These are phyloP conservation scores for Calonectria henricotiae DNA, from an alignment of 2,329 filamentous ascomycete species.

Conservation along the genomic window DNA sequence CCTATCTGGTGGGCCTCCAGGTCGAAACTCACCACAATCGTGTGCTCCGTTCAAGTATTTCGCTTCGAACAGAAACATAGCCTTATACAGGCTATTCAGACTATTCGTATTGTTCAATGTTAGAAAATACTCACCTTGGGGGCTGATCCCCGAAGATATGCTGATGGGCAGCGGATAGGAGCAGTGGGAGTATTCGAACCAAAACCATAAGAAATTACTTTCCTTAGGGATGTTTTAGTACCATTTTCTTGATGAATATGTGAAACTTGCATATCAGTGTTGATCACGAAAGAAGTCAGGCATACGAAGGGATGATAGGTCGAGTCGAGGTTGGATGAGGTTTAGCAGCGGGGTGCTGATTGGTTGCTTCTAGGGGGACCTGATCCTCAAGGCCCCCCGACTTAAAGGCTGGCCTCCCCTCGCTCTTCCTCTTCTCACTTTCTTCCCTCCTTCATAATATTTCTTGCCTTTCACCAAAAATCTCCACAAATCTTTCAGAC, in stretches of 20 bases:
- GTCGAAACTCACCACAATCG: background rate
- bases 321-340: constrained; percentile 49
- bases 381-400: constrained; percentile 29
- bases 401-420: constrained; percentile 49
- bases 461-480: constrained; percentile 42
- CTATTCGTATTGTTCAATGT: background rate
- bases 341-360: constrained; percentile 42
- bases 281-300: background rate
- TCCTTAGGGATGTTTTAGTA: background rate
- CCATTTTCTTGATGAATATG: background rate
- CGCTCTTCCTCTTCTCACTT: constrained; percentile 33
- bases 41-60: background rate
- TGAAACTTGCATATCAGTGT: background rate
- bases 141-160: background rate
- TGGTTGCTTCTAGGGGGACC: constrained; percentile 41
- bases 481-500: constrained; percentile 26
- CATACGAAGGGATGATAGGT: constrained; percentile 34
- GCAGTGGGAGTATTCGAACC: background rate
- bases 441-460: constrained; percentile 45
- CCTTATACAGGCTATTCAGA: too few species aligned
- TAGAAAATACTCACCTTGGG: background rate
- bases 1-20: background rate
- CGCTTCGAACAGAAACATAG: background rate
- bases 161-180: background rate
- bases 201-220: background rate